Evolutionary conservation across 495 filamentous ascomycete species (phyloP), one percentile per base, ranked within the genome.

Genomic region (Aspergillus cavernicola): DNA sequence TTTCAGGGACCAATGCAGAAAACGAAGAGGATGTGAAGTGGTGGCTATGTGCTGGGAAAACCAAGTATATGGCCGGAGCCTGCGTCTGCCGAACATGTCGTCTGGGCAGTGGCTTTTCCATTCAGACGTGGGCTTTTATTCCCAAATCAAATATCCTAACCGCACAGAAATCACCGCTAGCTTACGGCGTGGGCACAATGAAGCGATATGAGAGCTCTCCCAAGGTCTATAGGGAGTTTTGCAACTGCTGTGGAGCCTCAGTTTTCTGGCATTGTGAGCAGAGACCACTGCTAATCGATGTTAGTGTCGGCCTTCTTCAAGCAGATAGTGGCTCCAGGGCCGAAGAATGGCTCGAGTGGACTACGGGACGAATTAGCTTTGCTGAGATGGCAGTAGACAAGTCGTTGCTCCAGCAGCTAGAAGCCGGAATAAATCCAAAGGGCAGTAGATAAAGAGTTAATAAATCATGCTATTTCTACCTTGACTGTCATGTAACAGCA

Each of bases 101-200:
- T 22, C 64, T 81, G 9, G 65, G 70, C 4, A 78, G 79, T 4
- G 87, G 86, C 3, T 85, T 83, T 61, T 85, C 88, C 40, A 79
- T 86, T 44, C 82, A 86, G 54, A 64, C 75, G 8, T 90, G 87
- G 85, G 76, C 82, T 0, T 89, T 88, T 53, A 66, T 88, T 13
- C 85, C 85, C 4, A 76, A 76, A 43, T 63, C 66, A 8, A 85
- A 87, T 56, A 82, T 89, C 53, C 66, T 70, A 45, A 70, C 83
- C 24, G 47, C 54, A 10, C 50, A 69, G 47, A 22, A 62, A 51
- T 58, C 60, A 4, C 63, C 66, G 0, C 63, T 82, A 4, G 64
- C 73, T 20, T 84, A 81, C 51, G 37, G 44, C 16, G 50, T 64
- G 6, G 76, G 81, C 4, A 77, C 71, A 1, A 66, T 87, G 61